phyloP scores from a whole-genome alignment of 139 green algal species.

The Prasinococcaceae sp. region DNA sequence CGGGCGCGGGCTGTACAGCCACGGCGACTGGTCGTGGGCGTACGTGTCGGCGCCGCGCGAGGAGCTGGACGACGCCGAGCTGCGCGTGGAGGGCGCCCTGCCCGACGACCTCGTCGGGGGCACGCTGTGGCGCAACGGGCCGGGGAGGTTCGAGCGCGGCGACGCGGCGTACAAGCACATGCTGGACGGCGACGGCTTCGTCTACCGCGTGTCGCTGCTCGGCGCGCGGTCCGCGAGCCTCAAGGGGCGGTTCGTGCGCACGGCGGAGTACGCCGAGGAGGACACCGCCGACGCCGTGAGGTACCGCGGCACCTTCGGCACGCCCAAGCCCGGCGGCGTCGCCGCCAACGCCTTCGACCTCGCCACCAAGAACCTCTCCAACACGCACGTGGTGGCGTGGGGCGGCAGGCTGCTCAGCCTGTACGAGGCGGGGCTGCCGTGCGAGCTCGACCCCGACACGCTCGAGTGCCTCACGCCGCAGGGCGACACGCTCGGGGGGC shows the following conservation, averaged over 20 bases:
- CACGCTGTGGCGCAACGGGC: constrained; percentile 10
- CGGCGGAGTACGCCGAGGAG: constrained; percentile 6
- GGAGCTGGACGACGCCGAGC: no score
- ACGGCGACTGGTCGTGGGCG: constrained; percentile 8
- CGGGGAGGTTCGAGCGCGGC: constrained; percentile 8
- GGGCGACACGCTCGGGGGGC: background rate
- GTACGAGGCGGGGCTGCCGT: constrained; percentile 11
- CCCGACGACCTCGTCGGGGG: constrained; percentile 3
- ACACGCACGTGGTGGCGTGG: constrained; percentile 7
- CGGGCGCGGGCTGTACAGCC: constrained; percentile 2
- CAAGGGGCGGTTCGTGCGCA: constrained; percentile 7
- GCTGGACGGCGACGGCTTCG: constrained; percentile 10
- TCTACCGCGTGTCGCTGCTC: background rate
- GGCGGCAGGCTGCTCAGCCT: background rate
- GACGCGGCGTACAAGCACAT: constrained; percentile 3
- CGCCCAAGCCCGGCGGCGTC: constrained; percentile 1
- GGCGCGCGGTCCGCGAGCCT: background rate
- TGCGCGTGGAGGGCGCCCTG: no score
- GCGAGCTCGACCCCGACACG: constrained; percentile 3
- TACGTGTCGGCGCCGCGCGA: background rate
- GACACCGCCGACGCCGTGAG: background rate
- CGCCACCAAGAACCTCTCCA: constrained; percentile 7
- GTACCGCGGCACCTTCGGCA: constrained; percentile 12
- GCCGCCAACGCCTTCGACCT: constrained; percentile 5
- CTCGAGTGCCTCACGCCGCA: background rate